These are phyloP conservation scores for Nannochloropsis gaditana DNA, from an alignment of 108 stramenopile species.

Conservation along the genomic window DNA sequence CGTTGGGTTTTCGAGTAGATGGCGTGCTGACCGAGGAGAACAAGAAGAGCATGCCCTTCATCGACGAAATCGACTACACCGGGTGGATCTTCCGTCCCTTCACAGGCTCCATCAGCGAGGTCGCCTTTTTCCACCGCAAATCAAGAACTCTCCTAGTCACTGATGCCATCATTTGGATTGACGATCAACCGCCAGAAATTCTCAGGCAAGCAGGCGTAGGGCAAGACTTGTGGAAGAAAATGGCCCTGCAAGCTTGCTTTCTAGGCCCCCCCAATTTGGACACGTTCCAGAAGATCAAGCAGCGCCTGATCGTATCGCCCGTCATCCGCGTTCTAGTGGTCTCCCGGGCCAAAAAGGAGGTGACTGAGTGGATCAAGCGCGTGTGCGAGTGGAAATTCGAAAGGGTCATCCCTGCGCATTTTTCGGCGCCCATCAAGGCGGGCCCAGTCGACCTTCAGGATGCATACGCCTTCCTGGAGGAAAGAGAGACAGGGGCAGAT, in stretches of 20 bases:
- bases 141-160: neutral
- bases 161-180: neutral
- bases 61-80: slow-evolving; percentile 17
- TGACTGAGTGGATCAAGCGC: neutral
- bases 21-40: neutral
- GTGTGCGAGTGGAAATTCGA: neutral
- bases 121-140: neutral
- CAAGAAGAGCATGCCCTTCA: neutral
- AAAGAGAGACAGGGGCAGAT: neutral
- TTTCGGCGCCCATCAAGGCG: slow-evolving; percentile 1
- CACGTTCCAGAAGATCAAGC: neutral
- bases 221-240: slow-evolving; percentile 9
- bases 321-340: slow-evolving; percentile 3
- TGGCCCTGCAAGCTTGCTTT: slow-evolving; percentile 2
- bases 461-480: slow-evolving; percentile 17
- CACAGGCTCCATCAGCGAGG: slow-evolving; percentile 8
- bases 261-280: neutral
- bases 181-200: neutral
- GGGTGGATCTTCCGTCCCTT: neutral
- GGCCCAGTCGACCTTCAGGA: neutral
- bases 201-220: neutral
- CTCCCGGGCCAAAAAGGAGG: neutral
- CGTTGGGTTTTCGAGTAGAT: neutral
- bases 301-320: neutral
- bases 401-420: slow-evolving; percentile 4